A percentile compares a stretch with the other conserved stretches of the same genome.
Conservation (phyloP, 495 filamentous ascomycete genomes). For the Xylaria scruposa region DNA sequence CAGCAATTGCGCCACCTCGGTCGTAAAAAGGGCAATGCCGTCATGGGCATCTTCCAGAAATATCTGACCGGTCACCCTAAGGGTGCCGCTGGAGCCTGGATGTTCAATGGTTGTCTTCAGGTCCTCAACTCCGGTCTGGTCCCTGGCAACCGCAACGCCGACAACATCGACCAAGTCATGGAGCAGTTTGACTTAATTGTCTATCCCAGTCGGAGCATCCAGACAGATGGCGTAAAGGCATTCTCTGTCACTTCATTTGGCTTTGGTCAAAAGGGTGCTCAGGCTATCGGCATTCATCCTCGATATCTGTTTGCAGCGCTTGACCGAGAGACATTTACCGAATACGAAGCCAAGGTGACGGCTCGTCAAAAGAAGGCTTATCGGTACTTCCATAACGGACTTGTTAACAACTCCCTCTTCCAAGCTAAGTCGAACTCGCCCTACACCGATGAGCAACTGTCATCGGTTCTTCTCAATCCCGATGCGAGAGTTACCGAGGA, state of each 20-base stretch:
- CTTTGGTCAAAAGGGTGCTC: slow-evolving; percentile 98
- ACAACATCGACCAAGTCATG: slow-evolving; percentile 95
- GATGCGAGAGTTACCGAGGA: slow-evolving; percentile 83
- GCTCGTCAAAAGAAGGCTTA: slow-evolving; percentile 97
- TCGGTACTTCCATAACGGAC: slow-evolving; percentile 94
- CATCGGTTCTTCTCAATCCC: slow-evolving; percentile 92
- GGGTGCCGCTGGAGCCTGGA: slow-evolving; percentile 98
- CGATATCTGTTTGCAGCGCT: slow-evolving; percentile 96
- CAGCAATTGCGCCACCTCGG: slow-evolving; percentile 96
- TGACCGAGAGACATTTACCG: slow-evolving; percentile 78
- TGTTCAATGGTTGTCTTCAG: slow-evolving; percentile 98
- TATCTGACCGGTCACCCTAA: slow-evolving; percentile 99
- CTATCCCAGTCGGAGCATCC: slow-evolving; percentile 92
- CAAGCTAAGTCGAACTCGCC: slow-evolving; percentile 90
- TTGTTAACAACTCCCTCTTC: slow-evolving; percentile 97
- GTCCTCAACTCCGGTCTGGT: slow-evolving; percentile 92
- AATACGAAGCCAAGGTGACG: slow-evolving; percentile 86
- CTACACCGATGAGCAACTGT: slow-evolving; percentile 86
- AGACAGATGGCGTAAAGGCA: slow-evolving; percentile 97
- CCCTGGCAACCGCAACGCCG: slow-evolving; percentile 96
- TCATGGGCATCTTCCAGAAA: slow-evolving; percentile 99
- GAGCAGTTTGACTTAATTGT: slow-evolving; percentile 98
- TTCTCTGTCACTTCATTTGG: slow-evolving; percentile 99
- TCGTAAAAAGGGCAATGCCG: slow-evolving; percentile 91
- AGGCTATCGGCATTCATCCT: slow-evolving; percentile 95